Evolutionary conservation across 208 protist species (phyloP).

Genomic region (Acanthamoeba sp.): DNA sequence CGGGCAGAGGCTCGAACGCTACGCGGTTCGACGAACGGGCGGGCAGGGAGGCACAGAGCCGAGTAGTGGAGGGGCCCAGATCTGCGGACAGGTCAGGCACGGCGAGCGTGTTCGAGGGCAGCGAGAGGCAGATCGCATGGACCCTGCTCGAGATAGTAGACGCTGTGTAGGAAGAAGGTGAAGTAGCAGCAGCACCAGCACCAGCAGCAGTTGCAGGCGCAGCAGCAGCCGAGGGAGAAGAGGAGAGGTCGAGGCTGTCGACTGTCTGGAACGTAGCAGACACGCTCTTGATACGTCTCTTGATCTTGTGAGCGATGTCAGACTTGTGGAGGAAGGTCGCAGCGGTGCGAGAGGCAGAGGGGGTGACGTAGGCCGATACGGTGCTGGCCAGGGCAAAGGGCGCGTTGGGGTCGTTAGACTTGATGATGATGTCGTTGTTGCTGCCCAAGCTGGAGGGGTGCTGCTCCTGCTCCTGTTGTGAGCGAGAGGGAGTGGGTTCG

Average conservation of each 20-base stretch:
- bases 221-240: background rate
- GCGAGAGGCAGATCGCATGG: background rate
- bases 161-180: background rate
- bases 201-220: background rate
- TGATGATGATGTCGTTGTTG: background rate
- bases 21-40: background rate
- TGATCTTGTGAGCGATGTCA: background rate
- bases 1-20: background rate
- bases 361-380: background rate
- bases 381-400: constrained; percentile 15
- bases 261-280: background rate
- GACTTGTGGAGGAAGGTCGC: background rate
- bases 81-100: background rate
- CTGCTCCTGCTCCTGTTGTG: background rate
- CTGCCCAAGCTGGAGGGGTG: background rate
- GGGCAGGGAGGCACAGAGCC: too few relatives aligned
- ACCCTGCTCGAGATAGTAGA: background rate
- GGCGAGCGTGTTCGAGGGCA: background rate
- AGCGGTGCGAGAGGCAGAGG: background rate
- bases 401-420: background rate
- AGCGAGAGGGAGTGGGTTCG: background rate
- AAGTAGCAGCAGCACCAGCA: too few relatives aligned
- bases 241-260: background rate
- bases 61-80: background rate
- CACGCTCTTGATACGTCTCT: background rate